Evolutionary conservation across 2,329 filamentous ascomycete genomes (phyloP).

Genomic region (Ophiosphaerella korrae): DNA sequence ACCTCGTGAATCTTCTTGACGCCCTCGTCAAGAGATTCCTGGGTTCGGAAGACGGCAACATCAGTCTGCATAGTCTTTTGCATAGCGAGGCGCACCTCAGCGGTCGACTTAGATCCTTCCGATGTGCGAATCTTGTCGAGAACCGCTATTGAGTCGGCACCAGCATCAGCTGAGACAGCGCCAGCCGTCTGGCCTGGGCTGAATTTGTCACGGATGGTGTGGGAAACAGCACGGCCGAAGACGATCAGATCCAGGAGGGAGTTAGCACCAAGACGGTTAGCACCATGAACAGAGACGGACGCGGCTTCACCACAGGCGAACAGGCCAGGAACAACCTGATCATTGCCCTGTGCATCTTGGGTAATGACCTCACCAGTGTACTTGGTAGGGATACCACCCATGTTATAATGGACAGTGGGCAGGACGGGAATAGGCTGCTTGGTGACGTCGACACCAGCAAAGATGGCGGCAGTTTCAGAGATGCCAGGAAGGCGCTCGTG

Average conservation of each 20-base stretch:
- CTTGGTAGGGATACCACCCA: conserved; percentile 97
- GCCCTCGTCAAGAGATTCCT: conserved; percentile 92
- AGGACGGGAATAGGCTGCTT: conserved; percentile 97
- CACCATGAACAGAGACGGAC: conserved; percentile 96
- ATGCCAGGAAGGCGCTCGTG: conserved; percentile 98
- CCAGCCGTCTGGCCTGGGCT: conserved; percentile 80
- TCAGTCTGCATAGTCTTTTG: conserved; percentile 99
- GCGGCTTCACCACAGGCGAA: conserved; percentile 97
- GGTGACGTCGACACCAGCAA: conserved; percentile 93
- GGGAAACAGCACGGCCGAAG: conserved; percentile 95
- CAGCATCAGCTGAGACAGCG: conserved; percentile 81
- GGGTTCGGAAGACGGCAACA: conserved; percentile 94
- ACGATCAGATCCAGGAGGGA: conserved; percentile 97
- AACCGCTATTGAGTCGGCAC: conserved; percentile 82
- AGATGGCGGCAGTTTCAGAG: conserved; percentile 96
- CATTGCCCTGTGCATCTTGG: conserved; percentile 81
- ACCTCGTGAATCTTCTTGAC: conserved; percentile 85
- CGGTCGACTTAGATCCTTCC: conserved; percentile 82
- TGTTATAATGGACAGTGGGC: conserved; percentile 99
- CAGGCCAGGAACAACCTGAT: conserved; percentile 91
- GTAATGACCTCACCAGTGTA: conserved; percentile 97
- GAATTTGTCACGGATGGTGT: conserved; percentile 96
- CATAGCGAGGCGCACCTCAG: conserved; percentile 88
- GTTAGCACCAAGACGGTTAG: conserved; percentile 97
- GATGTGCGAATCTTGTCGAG: conserved; percentile 86